Base-by-base conservation (phyloP, 495 filamentous ascomycete species). In the Niebla homalea region DNA sequence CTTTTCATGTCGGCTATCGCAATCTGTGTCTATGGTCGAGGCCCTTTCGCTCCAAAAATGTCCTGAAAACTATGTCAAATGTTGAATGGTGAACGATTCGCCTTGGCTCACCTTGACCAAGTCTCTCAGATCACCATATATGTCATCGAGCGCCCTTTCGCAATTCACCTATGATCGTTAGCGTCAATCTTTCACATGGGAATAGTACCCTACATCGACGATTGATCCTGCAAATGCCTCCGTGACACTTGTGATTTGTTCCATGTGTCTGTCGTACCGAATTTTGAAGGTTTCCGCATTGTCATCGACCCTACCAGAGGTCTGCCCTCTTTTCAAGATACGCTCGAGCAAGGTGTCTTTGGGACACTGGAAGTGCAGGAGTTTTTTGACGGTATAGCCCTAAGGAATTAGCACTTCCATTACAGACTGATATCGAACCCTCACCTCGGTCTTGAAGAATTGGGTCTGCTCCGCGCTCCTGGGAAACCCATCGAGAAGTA, bases 401-500 rank as follows among this genome's bases (percentile, higher is more conserved):
- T 56, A 16, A 3, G 21, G 11, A 0, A 26, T 16, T 36, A 47
- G 23, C 35, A 7, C 12, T 22, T 26, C 16, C 6, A 1, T n/a
- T 7, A 21, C 26, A 16, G 22, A 11, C 29, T 5, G 15, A 16
- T 1, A 8, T 16, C 4, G 29, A 5, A 3, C 4, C 36, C 55
- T 29, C 41, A 69, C 67, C 43, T 53, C 37, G 4, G 42, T 43
- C 43, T 66, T 61, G 18, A 70, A 69, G 15, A 35, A 55, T 4
- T 36, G 20, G 10, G 55, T 50, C 36, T 64, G 64, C 18, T 64
- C 65, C 16, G 61, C 49, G 46, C 59, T 58, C 4, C 68, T 55
- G 1, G 67, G 67, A 20, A 70, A 70, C 21, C 66, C 67, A 52
- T 70, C 67, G 32, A 70, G 21, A 10, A 69, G 44, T 42, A 57